Percentiles rank a stretch among this genome's conserved stretches.
Evolutionary conservation across 2,329 filamentous ascomycete species (phyloP).

Genomic region (Lachnellula suecica): DNA sequence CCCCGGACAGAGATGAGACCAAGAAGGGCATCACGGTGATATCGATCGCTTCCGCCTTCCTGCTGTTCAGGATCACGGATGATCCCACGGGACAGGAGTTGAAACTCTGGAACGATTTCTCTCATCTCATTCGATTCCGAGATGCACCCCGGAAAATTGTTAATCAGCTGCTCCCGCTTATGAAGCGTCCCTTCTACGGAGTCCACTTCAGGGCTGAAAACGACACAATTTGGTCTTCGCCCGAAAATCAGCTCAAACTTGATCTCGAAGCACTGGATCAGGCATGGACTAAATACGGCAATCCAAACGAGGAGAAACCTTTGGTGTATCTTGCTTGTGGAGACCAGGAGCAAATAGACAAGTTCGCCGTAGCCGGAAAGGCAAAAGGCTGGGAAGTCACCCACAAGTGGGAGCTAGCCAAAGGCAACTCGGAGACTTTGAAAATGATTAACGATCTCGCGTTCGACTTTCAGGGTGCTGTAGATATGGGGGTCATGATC

Average conservation of each 20-base stretch:
- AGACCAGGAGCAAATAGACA: conserved; percentile 33
- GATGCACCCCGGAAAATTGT: conserved; percentile 29
- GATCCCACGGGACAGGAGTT: conserved; percentile 36
- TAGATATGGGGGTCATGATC: conserved; percentile 36
- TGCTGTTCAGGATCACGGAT: conserved; percentile 37
- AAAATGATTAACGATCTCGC: conserved; percentile 28
- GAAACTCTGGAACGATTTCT: conserved; percentile 36
- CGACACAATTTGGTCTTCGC: conserved; percentile 37
- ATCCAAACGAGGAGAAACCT: conserved; percentile 22
- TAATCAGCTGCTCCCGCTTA: conserved; percentile 22
- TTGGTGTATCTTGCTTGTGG: conserved; percentile 37
- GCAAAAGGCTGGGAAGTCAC: conserved; percentile 36
- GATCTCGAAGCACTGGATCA: conserved; percentile 36
- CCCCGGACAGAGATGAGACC: conserved; percentile 9
- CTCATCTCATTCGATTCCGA: conserved; percentile 33
- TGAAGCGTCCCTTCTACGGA: conserved; percentile 33
- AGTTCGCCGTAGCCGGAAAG: conserved; percentile 30
- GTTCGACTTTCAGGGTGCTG: conserved; percentile 37
- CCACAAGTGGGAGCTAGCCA: conserved; percentile 34
- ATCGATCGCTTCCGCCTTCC: conserved; percentile 32
- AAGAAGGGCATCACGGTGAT: conserved; percentile 32
- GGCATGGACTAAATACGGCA: conserved; percentile 31
- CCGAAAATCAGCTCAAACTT: conserved; percentile 34
- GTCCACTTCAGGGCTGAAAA: conserved; percentile 38
- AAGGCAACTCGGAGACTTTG: conserved; percentile 18